These are phyloP conservation scores for Eimeria praecox DNA, from an alignment of 169 alveolate species.

Conservation along the genomic window DNA sequence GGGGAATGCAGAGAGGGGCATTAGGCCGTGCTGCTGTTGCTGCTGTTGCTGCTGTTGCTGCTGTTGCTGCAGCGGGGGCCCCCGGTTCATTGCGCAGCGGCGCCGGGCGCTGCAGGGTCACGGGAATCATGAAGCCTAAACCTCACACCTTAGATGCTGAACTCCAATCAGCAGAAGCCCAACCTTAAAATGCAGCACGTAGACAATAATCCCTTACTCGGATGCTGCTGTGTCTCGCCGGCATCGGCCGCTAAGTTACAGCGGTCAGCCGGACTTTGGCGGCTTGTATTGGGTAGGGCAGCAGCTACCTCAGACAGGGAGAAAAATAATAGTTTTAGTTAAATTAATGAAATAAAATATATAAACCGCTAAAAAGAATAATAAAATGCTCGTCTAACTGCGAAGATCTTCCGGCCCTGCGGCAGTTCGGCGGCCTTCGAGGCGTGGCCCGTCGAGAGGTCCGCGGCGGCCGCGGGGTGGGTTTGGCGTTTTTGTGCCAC, in stretches of 20 bases:
- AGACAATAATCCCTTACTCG: background rate
- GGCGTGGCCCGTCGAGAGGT: constrained; percentile 18
- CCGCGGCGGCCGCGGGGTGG: background rate
- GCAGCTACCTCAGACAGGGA: background rate
- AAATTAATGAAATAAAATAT: background rate
- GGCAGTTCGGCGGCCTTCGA: constrained; percentile 5
- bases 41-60: background rate
- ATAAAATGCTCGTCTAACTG: background rate
- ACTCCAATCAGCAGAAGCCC: background rate
- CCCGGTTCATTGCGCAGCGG: background rate
- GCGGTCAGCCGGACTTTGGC: background rate
- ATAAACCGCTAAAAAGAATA: background rate
- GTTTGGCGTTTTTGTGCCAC: background rate
- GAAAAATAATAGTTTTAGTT: background rate
- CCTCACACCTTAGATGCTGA: background rate
- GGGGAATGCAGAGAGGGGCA: background rate
- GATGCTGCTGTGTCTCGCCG: background rate
- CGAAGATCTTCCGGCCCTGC: background rate
- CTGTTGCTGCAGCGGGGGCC: background rate
- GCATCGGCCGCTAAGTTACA: background rate
- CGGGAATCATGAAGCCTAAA: constrained; percentile 16
- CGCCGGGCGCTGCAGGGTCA: constrained; percentile 7
- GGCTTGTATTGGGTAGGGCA: background rate
- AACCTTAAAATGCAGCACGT: background rate
- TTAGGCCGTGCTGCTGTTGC: background rate